Conservation (phyloP, 768 basidiomycete species). For the Pholiota conissans region DNA sequence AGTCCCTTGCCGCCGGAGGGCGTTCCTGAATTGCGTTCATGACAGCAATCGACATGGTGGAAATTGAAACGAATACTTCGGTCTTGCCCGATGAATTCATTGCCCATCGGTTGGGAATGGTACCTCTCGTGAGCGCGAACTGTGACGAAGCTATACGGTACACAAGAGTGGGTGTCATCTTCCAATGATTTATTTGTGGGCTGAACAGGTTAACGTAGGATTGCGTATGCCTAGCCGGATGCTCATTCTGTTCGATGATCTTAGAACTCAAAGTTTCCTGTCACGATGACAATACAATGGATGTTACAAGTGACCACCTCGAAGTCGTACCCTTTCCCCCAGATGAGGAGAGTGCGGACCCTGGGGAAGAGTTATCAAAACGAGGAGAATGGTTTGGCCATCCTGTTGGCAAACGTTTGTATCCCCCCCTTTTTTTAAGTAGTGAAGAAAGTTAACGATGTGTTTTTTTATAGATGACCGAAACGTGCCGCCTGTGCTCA, state of each 20-base stretch:
- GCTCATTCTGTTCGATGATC: conserved; percentile 83
- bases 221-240: conserved; percentile 84
- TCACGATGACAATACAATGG: conserved; percentile 70
- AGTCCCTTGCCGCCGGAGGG: neutral
- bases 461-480: conserved; percentile 52
- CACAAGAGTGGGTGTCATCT: conserved; percentile 53
- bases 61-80: conserved; percentile 87
- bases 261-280: conserved; percentile 79
- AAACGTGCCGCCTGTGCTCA: conserved; percentile 66
- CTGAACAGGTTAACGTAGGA: conserved; percentile 55
- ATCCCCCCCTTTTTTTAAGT: neutral
- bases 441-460: conserved; percentile 10
- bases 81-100: conserved; percentile 98
- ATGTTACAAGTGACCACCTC: conserved; percentile 85
- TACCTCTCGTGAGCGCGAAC: conserved; percentile 84
- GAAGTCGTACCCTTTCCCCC: conserved; percentile 52
- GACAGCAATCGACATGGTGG: conserved; percentile 94
- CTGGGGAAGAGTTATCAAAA: conserved; percentile 74
- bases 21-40: conserved; percentile 9
- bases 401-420: conserved; percentile 82
- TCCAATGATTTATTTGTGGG: conserved; percentile 3
- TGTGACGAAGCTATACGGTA: conserved; percentile 88
- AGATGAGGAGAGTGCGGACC: conserved; percentile 36
- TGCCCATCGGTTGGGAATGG: conserved; percentile 92
- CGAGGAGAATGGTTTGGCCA: conserved; percentile 74